Evolutionary conservation across 1,284 basidiomycete genomes (phyloP), one percentile per base, ranked within the genome.

Genomic region (Microstroma glucosiphilum): DNA sequence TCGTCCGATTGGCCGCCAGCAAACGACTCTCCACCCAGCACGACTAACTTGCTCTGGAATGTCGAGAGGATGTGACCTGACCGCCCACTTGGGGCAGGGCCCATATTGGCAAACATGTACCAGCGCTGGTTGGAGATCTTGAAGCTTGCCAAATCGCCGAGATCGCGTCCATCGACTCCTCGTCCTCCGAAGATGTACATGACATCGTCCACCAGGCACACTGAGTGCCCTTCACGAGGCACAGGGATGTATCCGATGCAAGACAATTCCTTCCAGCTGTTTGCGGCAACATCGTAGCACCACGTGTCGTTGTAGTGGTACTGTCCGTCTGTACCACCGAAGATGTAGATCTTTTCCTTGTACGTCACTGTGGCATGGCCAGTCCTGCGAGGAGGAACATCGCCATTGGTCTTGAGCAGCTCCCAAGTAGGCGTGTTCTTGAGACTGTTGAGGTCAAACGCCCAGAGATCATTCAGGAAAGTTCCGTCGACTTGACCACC

Each of bases 101-200:
- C 94, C 94, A 97, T 97, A 79, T 96, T 96, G 80, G 96, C 92
- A 82, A 98, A 97, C 91, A 94, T 97, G 82, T 93, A 98, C 94
- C 94, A 97, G 71, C 85, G 80, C 68, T 83, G 82, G 67, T 84
- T 83, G 67, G 86, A 82, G 65, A 98, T 88, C 82, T 96, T 96
- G 84, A 98, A 98, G 6, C 93, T 94, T 2, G 92, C 91, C 19
- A 98, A 82, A 80, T 99, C 96, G 56, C 88, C 89, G 56, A 98
- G 81, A 79, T 98, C 96, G 80, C 94, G 93, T 37, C 96, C 96
- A 75, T 97, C 93, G 2, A 96, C 91, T 62, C 96, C 96, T 48
- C 96, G 84, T 1, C 96, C 96, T 63, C 96, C 96, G 82, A 97
- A 97, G 58, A 98, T 86, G 80, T 99, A 99, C 72, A 99, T 89